These are phyloP conservation scores for Aspergillus haitiensis DNA, from an alignment of 495 filamentous ascomycete species.

Conservation along the genomic window DNA sequence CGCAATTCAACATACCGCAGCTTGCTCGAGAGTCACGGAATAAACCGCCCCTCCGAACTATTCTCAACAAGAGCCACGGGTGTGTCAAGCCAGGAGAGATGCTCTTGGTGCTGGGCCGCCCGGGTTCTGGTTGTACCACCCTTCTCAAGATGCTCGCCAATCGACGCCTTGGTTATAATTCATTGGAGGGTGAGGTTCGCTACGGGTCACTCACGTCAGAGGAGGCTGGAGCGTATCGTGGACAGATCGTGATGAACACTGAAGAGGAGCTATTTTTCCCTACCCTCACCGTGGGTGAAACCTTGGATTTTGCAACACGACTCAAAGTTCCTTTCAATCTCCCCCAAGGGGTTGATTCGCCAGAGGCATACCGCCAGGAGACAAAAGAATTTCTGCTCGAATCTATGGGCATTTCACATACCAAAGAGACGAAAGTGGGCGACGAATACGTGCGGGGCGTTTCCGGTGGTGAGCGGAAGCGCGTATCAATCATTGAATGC, in stretches of 20 bases:
- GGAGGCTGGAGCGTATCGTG: slow-evolving; percentile 60
- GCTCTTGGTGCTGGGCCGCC: slow-evolving; percentile 47
- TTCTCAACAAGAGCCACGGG: slow-evolving; percentile 45
- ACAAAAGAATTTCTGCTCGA: slow-evolving; percentile 69
- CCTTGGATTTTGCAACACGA: slow-evolving; percentile 64
- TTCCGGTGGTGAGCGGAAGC: slow-evolving; percentile 79
- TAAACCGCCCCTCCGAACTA: slow-evolving; percentile 38
- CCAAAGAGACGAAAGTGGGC: slow-evolving; percentile 75
- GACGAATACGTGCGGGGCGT: slow-evolving; percentile 78
- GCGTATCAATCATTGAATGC: slow-evolving; percentile 67
- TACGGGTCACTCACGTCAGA: slow-evolving; percentile 31
- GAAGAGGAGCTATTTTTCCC: slow-evolving; percentile 77
- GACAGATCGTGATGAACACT: slow-evolving; percentile 68
- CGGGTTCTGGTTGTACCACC: slow-evolving; percentile 48
- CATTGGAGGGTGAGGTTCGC: slow-evolving; percentile 32
- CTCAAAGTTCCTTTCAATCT: slow-evolving; percentile 43
- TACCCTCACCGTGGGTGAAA: slow-evolving; percentile 66
- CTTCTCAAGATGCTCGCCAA: slow-evolving; percentile 66
- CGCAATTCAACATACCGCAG: slow-evolving; percentile 57
- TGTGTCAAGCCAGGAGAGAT: slow-evolving; percentile 57
- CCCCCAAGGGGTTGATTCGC: slow-evolving; percentile 41
- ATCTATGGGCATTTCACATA: slow-evolving; percentile 75
- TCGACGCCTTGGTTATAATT: slow-evolving; percentile 57
- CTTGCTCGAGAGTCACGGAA: slow-evolving; percentile 40
- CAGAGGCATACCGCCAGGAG: slow-evolving; percentile 50